Evolutionary conservation across 140 eudicot species (phyloP), one percentile per base, ranked within the genome.

Genomic region (Flaveria floridana): DNA sequence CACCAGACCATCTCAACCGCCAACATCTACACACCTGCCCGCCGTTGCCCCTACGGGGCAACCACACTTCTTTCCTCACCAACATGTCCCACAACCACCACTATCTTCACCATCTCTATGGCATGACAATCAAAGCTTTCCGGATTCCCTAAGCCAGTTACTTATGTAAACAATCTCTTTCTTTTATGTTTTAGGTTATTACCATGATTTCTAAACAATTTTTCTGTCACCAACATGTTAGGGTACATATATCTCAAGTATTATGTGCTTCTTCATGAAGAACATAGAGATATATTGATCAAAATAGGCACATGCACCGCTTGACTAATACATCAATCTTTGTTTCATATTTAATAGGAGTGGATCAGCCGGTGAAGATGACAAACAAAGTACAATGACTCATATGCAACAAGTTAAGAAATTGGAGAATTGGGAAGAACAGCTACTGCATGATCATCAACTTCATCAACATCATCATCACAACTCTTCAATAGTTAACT

Each of bases 121-220:
- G 89, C 81, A 80, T 62, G 55, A 80, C 79, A 62, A 59, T 69
- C 87, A 88, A 11, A 87, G 79, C 4, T 72, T 85, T 44, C 97
- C 96, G 0, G 96, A 91, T 66, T 89, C 97, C 58, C 83, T 89
- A 85, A 85, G 91, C 85, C 93, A 91, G 65, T 86, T 91, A 14
- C 91, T 91, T 77, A 78, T 88, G 97, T 91, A 91, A 53, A 28
- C 62, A 71, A 59, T 78, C 81, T 74, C 76, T 81, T 73, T 55
- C 70, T 76, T 75, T 53, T 63, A 76, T 55, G 9, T 41, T 72
- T 63, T 73, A 41, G 20, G 20, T 71, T 71, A 63, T 23, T 68
- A 61, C 19, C 71, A 48, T 19, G 46, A 62, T 78, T n/a, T 78
- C 11, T 14, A 68, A 53, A 77, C 69, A 42, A 41, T 0, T 23